Conservation (phyloP, 2,329 filamentous ascomycete species). For the Sclerotinia glacialis region DNA sequence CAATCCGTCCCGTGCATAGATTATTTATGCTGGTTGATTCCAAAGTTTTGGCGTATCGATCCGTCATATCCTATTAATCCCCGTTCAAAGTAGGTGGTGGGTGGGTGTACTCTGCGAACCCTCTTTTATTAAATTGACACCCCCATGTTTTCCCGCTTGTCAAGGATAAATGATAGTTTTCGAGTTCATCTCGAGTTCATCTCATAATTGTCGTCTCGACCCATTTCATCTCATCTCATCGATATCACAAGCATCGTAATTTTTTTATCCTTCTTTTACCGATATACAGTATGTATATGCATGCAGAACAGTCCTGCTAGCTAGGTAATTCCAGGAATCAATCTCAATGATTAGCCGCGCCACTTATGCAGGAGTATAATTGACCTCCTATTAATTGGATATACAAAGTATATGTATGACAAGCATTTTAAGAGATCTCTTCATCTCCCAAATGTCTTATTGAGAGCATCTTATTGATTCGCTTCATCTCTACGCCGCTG, state of each 20-base stretch:
- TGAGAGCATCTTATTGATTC: neutral
- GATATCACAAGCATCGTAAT: neutral
- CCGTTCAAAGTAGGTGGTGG: too few species aligned
- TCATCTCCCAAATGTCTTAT: neutral
- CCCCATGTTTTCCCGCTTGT: neutral
- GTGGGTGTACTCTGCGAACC: neutral
- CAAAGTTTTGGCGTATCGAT: neutral
- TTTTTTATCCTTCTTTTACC: neutral
- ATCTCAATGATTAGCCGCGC: neutral
- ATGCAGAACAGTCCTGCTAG: neutral
- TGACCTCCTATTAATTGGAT: constrained; percentile 3
- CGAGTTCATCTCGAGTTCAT: too few species aligned
- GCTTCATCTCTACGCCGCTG: constrained; percentile 1
- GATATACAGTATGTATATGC: neutral
- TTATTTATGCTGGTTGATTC: neutral
- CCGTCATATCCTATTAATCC: neutral
- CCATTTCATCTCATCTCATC: neutral
- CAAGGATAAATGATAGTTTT: neutral
- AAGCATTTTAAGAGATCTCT: neutral
- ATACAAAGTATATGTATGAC: neutral
- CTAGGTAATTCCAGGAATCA: neutral
- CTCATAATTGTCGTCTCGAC: neutral
- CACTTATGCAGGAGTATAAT: constrained; percentile 1
- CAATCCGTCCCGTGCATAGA: constrained; percentile 1
- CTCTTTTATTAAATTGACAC: constrained; percentile 3